Evolutionary conservation across 768 basidiomycete genomes (phyloP), one percentile per base, ranked within the genome.

Genomic region (Suillus clintonianus): DNA sequence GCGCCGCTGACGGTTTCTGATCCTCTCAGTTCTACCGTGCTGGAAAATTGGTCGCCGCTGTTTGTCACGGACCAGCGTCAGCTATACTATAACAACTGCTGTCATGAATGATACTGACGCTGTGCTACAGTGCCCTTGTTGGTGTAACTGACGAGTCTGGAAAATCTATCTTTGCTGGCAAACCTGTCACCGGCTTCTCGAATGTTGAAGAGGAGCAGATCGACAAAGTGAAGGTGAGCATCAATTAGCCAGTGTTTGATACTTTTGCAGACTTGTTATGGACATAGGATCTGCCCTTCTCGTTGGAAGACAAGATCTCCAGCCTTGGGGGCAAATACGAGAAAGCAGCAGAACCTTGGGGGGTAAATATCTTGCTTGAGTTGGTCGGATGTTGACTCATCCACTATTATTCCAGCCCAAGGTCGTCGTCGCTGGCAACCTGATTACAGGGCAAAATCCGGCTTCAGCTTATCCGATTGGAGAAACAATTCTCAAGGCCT

Each of bases 31-130:
- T 92, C 76, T 92, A 84, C 78, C 82, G 82, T 59, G 73, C 82
- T 11, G 87, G 85, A 51, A 93, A 91, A 77, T 75, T 89, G 64
- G 83, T 86, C 8, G 69, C 86, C 4, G 90, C 90, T 4, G 91
- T 94, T 30, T 94, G 92, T 79, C 92, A 94, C 76, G 92, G 91
- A 17, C 85, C 91, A 59, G 89, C 85, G 83, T 89, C 24, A 57
- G 56, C 22, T 27, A 57, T 41, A 57, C 24, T 17, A 67, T 71
- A 85, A 80, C 50, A 36, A 30, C 34, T 47, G 11, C 32, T 42
- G 32, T 4, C 7, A 64, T 10, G n/a, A 17, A 61, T 41, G 22
- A 17, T 34, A 37, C 15, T 37, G 60, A 42, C 42, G n/a, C 24
- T 45, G 61, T 4, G 13, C 43, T 37, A 10, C 64, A 77, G 86